Evolutionary conservation across 768 basidiomycete genomes (phyloP).

Genomic region (Crassisporium funariophilum): DNA sequence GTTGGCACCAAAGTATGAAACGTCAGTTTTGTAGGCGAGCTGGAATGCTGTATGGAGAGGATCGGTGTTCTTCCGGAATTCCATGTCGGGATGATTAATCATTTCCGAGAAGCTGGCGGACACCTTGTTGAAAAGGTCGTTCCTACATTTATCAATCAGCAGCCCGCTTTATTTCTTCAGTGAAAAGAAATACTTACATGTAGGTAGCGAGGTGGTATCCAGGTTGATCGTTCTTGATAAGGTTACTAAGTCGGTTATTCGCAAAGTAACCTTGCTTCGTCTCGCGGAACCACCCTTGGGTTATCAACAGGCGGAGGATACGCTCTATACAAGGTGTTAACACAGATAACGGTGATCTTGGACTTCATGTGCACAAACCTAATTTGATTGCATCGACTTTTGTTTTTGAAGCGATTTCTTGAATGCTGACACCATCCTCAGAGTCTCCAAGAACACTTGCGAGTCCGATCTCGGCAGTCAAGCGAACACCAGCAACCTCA

Average conservation of each 20-base stretch:
- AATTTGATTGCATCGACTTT: constrained; percentile 36
- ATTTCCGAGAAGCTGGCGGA: constrained; percentile 33
- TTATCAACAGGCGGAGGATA: constrained; percentile 35
- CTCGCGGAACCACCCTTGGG: constrained; percentile 41
- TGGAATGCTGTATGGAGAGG: constrained; percentile 42
- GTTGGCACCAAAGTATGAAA: constrained; percentile 36
- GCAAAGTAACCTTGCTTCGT: constrained; percentile 38
- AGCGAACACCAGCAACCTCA: constrained; percentile 34
- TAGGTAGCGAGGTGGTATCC: constrained; percentile 39
- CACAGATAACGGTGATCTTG: neutral
- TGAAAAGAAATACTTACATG: constrained; percentile 25
- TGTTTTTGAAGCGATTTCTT: constrained; percentile 35
- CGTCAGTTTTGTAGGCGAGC: constrained; percentile 36
- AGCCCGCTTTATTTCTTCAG: neutral
- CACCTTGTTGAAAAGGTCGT: constrained; percentile 37
- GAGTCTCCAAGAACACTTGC: constrained; percentile 35
- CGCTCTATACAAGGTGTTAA: constrained; percentile 27
- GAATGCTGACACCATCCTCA: constrained; percentile 35
- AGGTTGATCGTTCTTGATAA: constrained; percentile 36
- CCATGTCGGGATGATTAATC: constrained; percentile 36
- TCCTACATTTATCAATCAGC: constrained; percentile 22
- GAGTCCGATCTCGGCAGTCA: constrained; percentile 36
- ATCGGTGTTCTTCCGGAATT: constrained; percentile 35
- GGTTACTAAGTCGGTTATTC: constrained; percentile 38
- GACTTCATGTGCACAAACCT: constrained; percentile 20